phyloP scores from a whole-genome alignment of 306 rosid genomes.

The Pueraria montana region DNA sequence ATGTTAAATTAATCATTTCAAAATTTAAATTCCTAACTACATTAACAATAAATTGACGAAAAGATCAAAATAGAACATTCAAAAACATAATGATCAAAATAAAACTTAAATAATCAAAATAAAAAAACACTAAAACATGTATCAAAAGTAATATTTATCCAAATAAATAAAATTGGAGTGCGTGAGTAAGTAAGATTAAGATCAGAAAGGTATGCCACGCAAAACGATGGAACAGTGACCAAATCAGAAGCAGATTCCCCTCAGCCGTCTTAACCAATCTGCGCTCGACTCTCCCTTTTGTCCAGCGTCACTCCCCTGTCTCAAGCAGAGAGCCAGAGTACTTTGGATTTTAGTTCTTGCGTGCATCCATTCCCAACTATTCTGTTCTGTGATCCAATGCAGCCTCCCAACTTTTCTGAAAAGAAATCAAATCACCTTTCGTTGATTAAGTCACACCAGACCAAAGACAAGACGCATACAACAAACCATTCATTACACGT shows the following conservation, averaged over 20 bases:
- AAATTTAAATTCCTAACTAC: no score
- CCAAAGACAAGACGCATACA: not conserved
- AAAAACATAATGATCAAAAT: no score
- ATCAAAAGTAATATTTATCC: no score
- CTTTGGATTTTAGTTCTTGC: slow-evolving; percentile 26
- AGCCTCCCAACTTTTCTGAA: not conserved
- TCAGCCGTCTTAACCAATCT: slow-evolving; percentile 12
- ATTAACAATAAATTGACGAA: no score
- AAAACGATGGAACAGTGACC: not conserved
- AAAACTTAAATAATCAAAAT: no score
- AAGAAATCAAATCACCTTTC: slow-evolving; percentile 9
- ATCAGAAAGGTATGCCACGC: not conserved
- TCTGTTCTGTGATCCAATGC: slow-evolving; percentile 25
- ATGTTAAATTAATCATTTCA: no score
- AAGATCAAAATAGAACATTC: no score
- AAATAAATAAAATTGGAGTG: no score
- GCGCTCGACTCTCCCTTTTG: not conserved
- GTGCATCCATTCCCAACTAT: no score
- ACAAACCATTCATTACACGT: no score
- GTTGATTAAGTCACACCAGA: not conserved
- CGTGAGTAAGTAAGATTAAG: no score
- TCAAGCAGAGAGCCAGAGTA: not conserved
- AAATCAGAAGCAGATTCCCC: not conserved
- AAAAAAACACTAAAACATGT: no score
- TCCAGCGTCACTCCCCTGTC: not conserved